Base-by-base conservation (phyloP, 2,329 filamentous ascomycete species). In the Aspergillus sp. region DNA sequence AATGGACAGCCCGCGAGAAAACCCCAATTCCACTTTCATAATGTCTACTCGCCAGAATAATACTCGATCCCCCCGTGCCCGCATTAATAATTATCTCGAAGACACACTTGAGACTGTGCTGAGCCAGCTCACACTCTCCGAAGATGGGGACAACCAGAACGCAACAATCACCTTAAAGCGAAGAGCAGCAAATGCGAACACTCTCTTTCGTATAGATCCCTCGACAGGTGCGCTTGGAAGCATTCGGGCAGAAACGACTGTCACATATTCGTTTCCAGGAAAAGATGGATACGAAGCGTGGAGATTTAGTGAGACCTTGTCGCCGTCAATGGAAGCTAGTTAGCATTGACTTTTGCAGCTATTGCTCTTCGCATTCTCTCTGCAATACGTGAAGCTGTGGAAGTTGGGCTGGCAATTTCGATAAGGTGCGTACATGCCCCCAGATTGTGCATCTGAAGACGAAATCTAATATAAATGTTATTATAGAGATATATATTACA, bases 401-500 rank as follows among this genome's bases (percentile, higher is more conserved):
- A 75, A 7, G 74, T 74, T 2, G 75, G 81, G 43, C 68, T 77
- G 17, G 67, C 80, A 9, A 75, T 85, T 58, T 85, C 83, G 0
- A 87, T 87, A 68, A 78, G 84, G 84, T 84, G 8, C n/a, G 20
- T 26, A 51, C 47, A 9, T n/a, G 13, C 15, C 8, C 8, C 32
- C 6, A 36, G 48, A 7, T 12, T 5, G 22, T 30, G 12, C 26
- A 30, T 8, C 5, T 20, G n/a, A 15, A 34, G 30, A 11, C 18
- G 18, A 15, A 3, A 20, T 18, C 30, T 39, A 15, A 41, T 30
- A 22, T 36, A 17, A 30, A n/a, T 30, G 17, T 17, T 34, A 11
- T 34, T 2, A 30, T 15, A 87, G 85, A 60, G 85, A 88, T 62
- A 82, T 88, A 30, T 88, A 84, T 64, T 88, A 88, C 66, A 80